Conservation (phyloP, 305 asterid species). For the Rubia occidens region DNA sequence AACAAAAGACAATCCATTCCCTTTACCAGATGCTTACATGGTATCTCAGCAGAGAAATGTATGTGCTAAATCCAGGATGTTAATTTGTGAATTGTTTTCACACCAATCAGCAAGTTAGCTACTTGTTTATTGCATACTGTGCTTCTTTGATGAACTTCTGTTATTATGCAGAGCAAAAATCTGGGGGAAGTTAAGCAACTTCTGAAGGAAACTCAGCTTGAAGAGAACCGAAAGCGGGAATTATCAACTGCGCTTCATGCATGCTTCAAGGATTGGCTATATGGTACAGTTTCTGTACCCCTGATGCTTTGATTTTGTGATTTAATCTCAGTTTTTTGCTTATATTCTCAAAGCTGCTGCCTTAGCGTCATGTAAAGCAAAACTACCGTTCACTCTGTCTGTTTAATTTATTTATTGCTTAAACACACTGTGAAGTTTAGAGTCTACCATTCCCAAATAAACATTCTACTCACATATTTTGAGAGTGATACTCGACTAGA, state of each 20-base stretch:
- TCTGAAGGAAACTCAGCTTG: conserved; percentile 78
- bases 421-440: not conserved
- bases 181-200: conserved; percentile 70
- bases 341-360: not conserved
- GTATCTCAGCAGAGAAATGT: conserved; percentile 84
- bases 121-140: not conserved
- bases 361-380: not conserved
- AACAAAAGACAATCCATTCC: conserved; percentile 73
- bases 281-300: conserved; percentile 43
- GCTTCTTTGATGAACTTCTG: conserved; percentile 8
- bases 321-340: not conserved
- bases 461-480: not conserved
- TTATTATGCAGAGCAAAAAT: conserved; percentile 46
- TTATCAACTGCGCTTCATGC: conserved; percentile 74
- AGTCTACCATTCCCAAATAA: not conserved
- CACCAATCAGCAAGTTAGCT: not conserved
- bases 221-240: conserved; percentile 81
- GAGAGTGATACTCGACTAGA: not conserved
- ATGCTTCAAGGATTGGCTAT: conserved; percentile 92
- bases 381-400: not conserved
- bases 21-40: conserved; percentile 80
- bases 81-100: not conserved
- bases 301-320: not conserved
- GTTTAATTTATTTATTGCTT: not conserved
- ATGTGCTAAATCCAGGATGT: conserved; percentile 16